Evolutionary conservation across 495 filamentous ascomycete genomes (phyloP).

Genomic region (Penicillium arizonense): DNA sequence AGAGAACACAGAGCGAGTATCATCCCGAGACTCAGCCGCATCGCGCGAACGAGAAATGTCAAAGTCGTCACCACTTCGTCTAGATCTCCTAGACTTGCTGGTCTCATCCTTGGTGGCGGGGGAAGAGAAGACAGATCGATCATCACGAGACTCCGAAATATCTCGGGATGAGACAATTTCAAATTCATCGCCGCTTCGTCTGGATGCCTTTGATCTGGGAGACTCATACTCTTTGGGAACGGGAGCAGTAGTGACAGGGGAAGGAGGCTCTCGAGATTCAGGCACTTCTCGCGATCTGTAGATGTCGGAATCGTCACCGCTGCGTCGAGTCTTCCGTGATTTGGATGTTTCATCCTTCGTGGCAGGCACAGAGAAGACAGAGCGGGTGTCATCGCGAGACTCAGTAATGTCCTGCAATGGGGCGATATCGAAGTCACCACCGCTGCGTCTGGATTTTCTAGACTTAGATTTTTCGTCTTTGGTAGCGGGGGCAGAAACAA

Average conservation of each 20-base stretch:
- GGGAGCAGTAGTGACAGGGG: conserved; percentile 26
- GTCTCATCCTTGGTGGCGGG: conserved; percentile 6
- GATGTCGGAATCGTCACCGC: conserved; percentile 3
- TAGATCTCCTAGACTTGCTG: conserved; percentile 1
- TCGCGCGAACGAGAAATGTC: background rate
- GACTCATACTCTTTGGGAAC: background rate
- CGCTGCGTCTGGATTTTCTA: background rate
- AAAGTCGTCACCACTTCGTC: conserved; percentile 5
- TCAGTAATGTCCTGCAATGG: background rate
- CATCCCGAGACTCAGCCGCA: background rate
- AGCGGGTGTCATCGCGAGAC: background rate
- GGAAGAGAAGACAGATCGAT: conserved; percentile 5
- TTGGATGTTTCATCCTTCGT: background rate
- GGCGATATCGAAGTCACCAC: background rate
- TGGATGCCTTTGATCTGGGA: background rate
- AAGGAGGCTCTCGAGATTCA: conserved; percentile 11
- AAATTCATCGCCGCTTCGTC: background rate
- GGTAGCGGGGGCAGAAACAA: background rate
- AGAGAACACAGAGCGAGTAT: background rate
- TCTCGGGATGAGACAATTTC: background rate
- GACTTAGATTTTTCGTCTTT: conserved; percentile 7
- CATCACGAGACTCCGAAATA: background rate
- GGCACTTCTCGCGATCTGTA: conserved; percentile 8
- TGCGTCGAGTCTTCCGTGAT: background rate
- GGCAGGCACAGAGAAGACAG: background rate